phyloP scores from a whole-genome alignment of 805 yeast genomes.

The Lipomyces sp. region DNA sequence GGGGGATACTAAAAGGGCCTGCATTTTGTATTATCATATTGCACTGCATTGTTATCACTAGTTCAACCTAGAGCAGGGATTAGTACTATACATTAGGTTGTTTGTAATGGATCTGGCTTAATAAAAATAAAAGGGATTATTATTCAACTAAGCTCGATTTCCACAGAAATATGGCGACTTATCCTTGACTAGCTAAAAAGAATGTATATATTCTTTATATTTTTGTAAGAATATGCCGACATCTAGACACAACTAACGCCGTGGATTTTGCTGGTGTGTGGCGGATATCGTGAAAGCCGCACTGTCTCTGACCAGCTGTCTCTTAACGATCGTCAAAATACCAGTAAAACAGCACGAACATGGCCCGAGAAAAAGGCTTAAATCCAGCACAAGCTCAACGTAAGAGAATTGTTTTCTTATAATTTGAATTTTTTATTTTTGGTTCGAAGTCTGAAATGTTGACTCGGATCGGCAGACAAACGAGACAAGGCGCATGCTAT shows the following conservation, averaged over 20 bases:
- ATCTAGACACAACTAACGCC: too few species aligned
- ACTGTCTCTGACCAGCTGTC: too few species aligned
- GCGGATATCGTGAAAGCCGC: too few species aligned
- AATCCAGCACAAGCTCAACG: conserved; percentile 39
- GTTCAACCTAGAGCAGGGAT: background rate
- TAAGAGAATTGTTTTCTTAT: conserved; percentile 10
- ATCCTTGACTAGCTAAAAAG: too few species aligned
- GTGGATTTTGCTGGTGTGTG: too few species aligned
- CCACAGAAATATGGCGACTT: background rate
- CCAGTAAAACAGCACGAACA: background rate
- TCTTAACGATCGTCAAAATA: too few species aligned
- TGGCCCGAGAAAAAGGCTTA: conserved; percentile 29
- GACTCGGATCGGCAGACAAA: conserved; percentile 19
- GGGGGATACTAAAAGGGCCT: background rate
- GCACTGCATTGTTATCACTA: background rate
- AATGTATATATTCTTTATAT: too few species aligned
- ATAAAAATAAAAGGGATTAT: background rate
- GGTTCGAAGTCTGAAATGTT: background rate
- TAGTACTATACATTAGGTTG: background rate
- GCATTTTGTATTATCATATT: conserved; percentile 1
- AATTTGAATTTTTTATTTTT: background rate
- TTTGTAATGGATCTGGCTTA: background rate
- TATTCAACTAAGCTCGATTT: background rate
- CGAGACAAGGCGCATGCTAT: conserved; percentile 37
- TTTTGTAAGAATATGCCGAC: too few species aligned